phyloP scores from a whole-genome alignment of 306 rosid species.

The Vigna angularis region DNA sequence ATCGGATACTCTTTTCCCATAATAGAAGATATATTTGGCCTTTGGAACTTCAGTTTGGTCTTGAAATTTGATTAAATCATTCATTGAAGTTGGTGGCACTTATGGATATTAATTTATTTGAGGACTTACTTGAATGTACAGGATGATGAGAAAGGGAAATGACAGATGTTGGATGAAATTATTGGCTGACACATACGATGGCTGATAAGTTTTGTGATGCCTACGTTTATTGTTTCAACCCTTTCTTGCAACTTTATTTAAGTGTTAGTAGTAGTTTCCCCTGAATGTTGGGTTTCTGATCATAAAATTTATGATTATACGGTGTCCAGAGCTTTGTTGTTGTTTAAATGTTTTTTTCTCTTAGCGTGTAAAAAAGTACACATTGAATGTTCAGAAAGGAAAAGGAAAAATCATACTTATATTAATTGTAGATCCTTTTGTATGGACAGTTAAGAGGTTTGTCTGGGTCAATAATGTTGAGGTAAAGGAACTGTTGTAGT shows the following conservation, averaged over 20 bases:
- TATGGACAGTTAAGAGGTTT: no score
- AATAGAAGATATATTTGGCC: not conserved
- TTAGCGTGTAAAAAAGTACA: constrained; percentile 29
- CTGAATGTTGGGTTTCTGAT: constrained; percentile 32
- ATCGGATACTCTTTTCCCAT: not conserved
- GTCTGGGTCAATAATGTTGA: no score
- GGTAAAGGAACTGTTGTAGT: no score
- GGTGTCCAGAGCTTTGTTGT: constrained; percentile 31
- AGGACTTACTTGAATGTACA: constrained; percentile 46
- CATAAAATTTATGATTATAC: constrained; percentile 20
- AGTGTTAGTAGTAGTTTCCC: constrained; percentile 30
- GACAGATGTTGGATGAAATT: constrained; percentile 41
- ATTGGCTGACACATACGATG: constrained; percentile 33
- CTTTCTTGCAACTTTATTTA: constrained; percentile 3
- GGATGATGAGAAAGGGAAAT: constrained; percentile 62
- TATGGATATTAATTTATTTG: not conserved
- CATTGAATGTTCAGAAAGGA: constrained; percentile 7
- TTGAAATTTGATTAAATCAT: not conserved
- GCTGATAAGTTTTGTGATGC: constrained; percentile 44
- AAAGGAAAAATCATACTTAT: not conserved
- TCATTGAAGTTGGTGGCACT: constrained; percentile 8
- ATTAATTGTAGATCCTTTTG: no score
- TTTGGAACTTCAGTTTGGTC: not conserved
- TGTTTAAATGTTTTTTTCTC: not conserved
- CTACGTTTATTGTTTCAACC: constrained; percentile 34